Percentiles rank a stretch among this genome's conserved stretches.
These are phyloP conservation scores for Scheffersomyces amazonensis DNA, from an alignment of 805 yeast species.

Conservation along the genomic window DNA sequence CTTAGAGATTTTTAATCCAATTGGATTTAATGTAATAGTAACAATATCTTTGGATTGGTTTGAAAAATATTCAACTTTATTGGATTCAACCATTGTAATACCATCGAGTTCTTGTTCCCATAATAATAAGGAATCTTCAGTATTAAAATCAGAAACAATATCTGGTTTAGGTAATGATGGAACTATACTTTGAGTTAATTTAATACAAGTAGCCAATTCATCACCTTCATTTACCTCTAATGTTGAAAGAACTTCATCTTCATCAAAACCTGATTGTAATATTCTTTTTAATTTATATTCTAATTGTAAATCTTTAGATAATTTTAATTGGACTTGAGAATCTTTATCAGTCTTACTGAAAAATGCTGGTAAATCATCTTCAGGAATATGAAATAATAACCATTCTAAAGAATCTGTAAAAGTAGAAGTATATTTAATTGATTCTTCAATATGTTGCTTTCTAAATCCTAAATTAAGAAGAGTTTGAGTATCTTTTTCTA, in stretches of 20 bases:
- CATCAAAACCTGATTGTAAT: slow-evolving; percentile 66
- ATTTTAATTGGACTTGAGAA: slow-evolving; percentile 54
- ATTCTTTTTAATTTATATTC: slow-evolving; percentile 61
- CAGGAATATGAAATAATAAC: slow-evolving; percentile 87
- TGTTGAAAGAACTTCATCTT: slow-evolving; percentile 55
- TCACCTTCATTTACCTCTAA: slow-evolving; percentile 39
- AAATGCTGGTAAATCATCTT: slow-evolving; percentile 79
- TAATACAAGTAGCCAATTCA: slow-evolving; percentile 50
- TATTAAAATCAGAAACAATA: slow-evolving; percentile 1
- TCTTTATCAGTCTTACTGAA: slow-evolving; percentile 59
- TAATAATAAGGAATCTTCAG: slow-evolving; percentile 35
- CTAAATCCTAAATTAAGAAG: slow-evolving; percentile 60
- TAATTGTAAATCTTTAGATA: slow-evolving; percentile 49
- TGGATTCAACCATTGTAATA: slow-evolving; percentile 51
- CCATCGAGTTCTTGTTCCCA: slow-evolving; percentile 82
- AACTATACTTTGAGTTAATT: slow-evolving; percentile 33
- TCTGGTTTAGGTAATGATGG: slow-evolving; percentile 8
- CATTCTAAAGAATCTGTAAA: slow-evolving; percentile 62
- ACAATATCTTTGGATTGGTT: slow-evolving; percentile 31
- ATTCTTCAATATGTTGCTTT: slow-evolving; percentile 64
- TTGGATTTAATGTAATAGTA: slow-evolving; percentile 14
- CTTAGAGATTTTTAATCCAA: slow-evolving; percentile 8
- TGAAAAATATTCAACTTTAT: slow-evolving; percentile 9
- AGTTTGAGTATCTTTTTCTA: slow-evolving; percentile 3
- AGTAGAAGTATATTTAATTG: slow-evolving; percentile 54